Conservation (phyloP, 805 yeast genomes). For the Dipodascus geniculatus region DNA sequence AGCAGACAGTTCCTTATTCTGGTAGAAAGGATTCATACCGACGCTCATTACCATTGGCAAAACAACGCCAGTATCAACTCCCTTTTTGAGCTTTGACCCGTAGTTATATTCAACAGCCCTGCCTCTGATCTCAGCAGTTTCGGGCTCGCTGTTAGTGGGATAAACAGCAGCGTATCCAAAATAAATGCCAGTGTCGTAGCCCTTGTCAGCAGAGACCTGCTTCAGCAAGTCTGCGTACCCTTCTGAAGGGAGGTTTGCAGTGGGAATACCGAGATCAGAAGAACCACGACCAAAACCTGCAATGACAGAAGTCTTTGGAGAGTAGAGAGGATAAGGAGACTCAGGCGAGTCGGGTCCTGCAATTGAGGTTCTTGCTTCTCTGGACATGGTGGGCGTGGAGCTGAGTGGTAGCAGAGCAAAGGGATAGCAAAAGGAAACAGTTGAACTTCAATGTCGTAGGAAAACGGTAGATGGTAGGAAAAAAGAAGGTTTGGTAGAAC, state of each 20-base stretch:
- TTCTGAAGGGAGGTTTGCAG: conserved; percentile 73
- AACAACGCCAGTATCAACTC: conserved; percentile 32
- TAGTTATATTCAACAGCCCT: conserved; percentile 42
- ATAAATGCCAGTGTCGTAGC: conserved; percentile 64
- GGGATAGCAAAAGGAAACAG: neutral
- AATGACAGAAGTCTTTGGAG: conserved; percentile 31
- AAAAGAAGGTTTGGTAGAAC: too few relatives aligned
- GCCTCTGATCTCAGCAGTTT: conserved; percentile 14
- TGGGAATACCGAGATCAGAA: conserved; percentile 85
- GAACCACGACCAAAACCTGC: conserved; percentile 96
- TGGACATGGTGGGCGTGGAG: neutral
- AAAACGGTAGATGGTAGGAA: too few relatives aligned
- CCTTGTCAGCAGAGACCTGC: conserved; percentile 19
- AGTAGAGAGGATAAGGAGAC: conserved; percentile 27
- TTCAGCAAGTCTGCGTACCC: conserved; percentile 28
- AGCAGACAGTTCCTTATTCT: conserved; percentile 69
- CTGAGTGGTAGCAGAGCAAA: neutral
- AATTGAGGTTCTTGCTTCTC: conserved; percentile 17
- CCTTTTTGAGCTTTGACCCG: conserved; percentile 38
- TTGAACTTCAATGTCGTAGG: neutral
- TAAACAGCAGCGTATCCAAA: conserved; percentile 58
- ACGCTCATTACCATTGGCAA: conserved; percentile 90
- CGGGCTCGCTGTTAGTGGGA: conserved; percentile 16
- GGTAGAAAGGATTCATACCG: conserved; percentile 91
- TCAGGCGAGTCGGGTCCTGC: conserved; percentile 24